Evolutionary conservation across 2,329 filamentous ascomycete species (phyloP).

Genomic region (Madurella fahalii): DNA sequence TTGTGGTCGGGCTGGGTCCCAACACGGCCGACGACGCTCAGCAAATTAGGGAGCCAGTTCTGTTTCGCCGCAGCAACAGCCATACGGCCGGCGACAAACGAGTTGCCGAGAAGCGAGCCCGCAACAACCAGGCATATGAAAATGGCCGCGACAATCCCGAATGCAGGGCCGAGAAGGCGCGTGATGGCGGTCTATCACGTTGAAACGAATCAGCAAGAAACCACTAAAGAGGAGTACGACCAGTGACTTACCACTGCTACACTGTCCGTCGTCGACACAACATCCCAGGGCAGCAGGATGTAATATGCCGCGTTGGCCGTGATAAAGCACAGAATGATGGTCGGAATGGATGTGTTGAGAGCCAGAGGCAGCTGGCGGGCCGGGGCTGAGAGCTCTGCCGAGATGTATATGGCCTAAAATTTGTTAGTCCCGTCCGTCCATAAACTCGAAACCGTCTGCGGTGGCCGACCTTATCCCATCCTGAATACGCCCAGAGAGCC

Average conservation of each 20-base stretch:
- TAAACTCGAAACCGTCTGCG: conserved; percentile 12
- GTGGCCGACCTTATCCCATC: conserved; percentile 58
- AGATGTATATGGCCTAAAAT: conserved; percentile 50
- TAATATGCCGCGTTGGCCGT: conserved; percentile 60
- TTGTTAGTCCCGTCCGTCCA: background rate
- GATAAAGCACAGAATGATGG: conserved; percentile 57
- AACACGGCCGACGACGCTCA: conserved; percentile 43
- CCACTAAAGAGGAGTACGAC: background rate
- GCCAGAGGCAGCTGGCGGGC: conserved; percentile 54
- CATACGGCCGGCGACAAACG: conserved; percentile 59
- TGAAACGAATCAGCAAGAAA: conserved; percentile 5
- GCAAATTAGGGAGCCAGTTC: conserved; percentile 45
- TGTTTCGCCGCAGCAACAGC: conserved; percentile 54
- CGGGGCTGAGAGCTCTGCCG: conserved; percentile 49
- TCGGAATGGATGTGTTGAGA: conserved; percentile 58
- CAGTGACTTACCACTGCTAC: conserved; percentile 53
- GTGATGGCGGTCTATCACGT: conserved; percentile 48
- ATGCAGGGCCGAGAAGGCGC: conserved; percentile 49
- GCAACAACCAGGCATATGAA: conserved; percentile 59
- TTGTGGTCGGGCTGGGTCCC: conserved; percentile 25
- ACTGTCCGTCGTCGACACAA: conserved; percentile 55
- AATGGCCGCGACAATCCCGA: conserved; percentile 51
- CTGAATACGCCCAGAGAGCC: conserved; percentile 61
- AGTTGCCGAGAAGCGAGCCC: conserved; percentile 59
- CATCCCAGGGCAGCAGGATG: conserved; percentile 56